Conservation (phyloP, 306 rosid genomes). For the Fagus crenata region DNA sequence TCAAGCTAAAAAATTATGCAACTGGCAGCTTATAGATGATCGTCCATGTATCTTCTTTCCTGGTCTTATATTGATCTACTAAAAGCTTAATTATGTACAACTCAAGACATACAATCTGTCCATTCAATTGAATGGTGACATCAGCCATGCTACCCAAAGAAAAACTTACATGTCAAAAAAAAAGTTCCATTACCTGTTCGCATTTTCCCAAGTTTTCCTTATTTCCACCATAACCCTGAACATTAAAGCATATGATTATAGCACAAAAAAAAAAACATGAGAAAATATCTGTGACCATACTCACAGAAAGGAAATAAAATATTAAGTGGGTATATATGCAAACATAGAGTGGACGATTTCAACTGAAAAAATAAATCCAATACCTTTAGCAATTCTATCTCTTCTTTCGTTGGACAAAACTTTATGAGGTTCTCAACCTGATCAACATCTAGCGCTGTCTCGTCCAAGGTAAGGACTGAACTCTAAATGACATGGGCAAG, state of each 20-base stretch:
- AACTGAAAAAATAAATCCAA: conserved; percentile 17
- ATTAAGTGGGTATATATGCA: not conserved
- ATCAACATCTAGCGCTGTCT: conserved; percentile 68
- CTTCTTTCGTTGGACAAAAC: conserved; percentile 95
- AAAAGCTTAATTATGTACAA: not conserved
- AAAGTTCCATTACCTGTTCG: conserved; percentile 59
- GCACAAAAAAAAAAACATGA: conserved; percentile 26
- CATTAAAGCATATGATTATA: conserved; percentile 29
- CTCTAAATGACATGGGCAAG: conserved; percentile 46
- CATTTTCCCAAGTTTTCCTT: conserved; percentile 90
- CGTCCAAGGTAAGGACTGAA: conserved; percentile 82
- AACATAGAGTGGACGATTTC: conserved; percentile 8
- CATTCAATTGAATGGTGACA: conserved; percentile 13
- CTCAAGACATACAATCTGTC: not conserved
- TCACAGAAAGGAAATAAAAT: conserved; percentile 3
- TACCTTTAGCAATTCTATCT: conserved; percentile 86
- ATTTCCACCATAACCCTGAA: conserved; percentile 76
- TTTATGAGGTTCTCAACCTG: conserved; percentile 97
- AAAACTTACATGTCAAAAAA: not conserved
- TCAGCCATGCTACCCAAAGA: conserved; percentile 14
- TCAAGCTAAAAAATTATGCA: not conserved
- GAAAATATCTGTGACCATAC: conserved; percentile 22
- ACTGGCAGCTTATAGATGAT: not conserved
- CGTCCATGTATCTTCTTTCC: not conserved
- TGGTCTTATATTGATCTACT: too few relatives aligned